A percentile compares a stretch with the other conserved stretches of the same genome.
phyloP scores from a whole-genome alignment of 257 asterid genomes.

The Linaria vulgaris region DNA sequence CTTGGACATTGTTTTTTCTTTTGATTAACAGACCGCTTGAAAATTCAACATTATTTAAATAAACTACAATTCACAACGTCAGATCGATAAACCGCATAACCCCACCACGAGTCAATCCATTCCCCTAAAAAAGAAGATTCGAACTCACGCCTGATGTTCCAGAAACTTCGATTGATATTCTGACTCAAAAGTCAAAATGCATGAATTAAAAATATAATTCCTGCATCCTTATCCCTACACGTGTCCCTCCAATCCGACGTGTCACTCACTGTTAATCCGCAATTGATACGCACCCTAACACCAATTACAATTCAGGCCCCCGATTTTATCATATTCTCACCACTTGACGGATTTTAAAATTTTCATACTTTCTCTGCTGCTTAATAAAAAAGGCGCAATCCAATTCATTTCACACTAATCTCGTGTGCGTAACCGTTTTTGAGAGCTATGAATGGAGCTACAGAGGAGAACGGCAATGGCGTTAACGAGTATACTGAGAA shows the following conservation, averaged over 20 bases:
- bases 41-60: not conserved
- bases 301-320: slow-evolving; percentile 8
- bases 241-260: slow-evolving; percentile 53
- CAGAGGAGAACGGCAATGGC: slow-evolving; percentile 8
- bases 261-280: slow-evolving; percentile 43
- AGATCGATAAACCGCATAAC: not conserved
- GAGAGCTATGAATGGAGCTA: slow-evolving; percentile 41
- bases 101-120: slow-evolving; percentile 40
- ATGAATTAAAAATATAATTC: slow-evolving; percentile 12
- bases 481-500: slow-evolving; percentile 18
- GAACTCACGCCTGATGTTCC: slow-evolving; percentile 37
- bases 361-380: slow-evolving; percentile 10
- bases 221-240: slow-evolving; percentile 25
- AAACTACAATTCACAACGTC: not conserved
- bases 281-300: slow-evolving; percentile 50
- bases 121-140: slow-evolving; percentile 29
- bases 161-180: slow-evolving; percentile 47
- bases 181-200: slow-evolving; percentile 26
- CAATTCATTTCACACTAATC: not conserved
- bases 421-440: not conserved
- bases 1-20: too few species aligned
- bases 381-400: not conserved
- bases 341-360: slow-evolving; percentile 20
- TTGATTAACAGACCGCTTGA: too few species aligned
- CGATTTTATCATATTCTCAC: not conserved